Base-by-base conservation (phyloP, 352 stramenopile genomes). In the Phytophthora hibernalis region DNA sequence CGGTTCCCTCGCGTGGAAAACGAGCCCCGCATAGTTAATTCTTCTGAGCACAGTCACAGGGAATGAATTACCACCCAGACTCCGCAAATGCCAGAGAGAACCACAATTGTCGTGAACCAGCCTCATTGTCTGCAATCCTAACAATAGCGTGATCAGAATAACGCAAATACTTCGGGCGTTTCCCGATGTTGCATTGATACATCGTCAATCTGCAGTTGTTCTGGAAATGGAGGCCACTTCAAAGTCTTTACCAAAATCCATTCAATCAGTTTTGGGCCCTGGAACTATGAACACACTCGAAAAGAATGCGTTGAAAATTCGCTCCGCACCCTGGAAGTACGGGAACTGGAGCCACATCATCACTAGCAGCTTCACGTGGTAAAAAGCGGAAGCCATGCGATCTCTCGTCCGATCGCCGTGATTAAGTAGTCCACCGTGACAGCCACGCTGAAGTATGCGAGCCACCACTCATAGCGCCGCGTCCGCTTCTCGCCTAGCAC, bases 301-400 rank as follows among this genome's bases (percentile, higher is more conserved):
- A 53, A 96, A 92, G 37, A 58, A 72, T 12, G 70, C 53, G 59
- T 97, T 89, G 51, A 96, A 96, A 61, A 97, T 86, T 42, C 72
- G 75, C 55, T 95, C 75, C 0, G 87, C 89, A 13, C 90, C 90
- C 38, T 88, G 87, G 59, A 97, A 97, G 74, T 97, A 96, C 35
- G 90, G 90, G 63, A 97, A 95, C 70, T 97, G 90, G 12, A 97
- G 87, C 86, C 87, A 96, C 72, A 97, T 82, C 72, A 95, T 83
- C 35, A 85, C 62, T 21, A 93, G 55, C 61, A 97, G 54, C 73
- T 96, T 95, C n/a, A 52, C 68, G 65, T 97, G 90, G 61, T 92
- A 94, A 67, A 93, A 96, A 97, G 65, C 49, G 90, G 90, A 26
- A 97, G 66, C 90, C 90, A 97, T 51, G 60, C 74, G 22, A 96